Evolutionary conservation across 208 protist genomes (phyloP).

Genomic region (Leishmania lainsoni): DNA sequence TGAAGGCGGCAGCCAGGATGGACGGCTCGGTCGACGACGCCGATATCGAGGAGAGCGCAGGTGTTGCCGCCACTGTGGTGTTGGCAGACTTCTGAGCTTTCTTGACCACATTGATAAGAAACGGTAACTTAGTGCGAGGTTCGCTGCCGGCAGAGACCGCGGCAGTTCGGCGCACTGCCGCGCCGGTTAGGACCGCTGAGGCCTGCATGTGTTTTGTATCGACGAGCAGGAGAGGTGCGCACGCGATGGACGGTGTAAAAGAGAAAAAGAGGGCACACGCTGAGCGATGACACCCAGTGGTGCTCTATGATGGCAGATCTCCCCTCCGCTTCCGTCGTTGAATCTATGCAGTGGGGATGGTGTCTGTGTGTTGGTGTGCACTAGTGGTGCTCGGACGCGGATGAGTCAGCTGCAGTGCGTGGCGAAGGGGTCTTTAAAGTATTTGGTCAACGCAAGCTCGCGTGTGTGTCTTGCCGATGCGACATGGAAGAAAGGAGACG

Average conservation of each 20-base stretch:
- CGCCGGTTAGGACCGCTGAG: constrained; percentile 4
- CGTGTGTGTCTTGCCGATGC: neutral
- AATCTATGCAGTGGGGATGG: neutral
- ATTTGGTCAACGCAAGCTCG: neutral
- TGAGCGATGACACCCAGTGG: neutral
- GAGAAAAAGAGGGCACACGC: neutral
- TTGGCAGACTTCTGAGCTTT: constrained; percentile 38
- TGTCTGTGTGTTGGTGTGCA: neutral
- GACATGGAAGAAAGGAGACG: neutral
- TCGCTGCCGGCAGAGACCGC: constrained; percentile 27
- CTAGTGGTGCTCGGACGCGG: neutral
- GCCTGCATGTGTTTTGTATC: constrained; percentile 6
- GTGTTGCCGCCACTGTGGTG: constrained; percentile 20
- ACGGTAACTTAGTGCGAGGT: constrained; percentile 71
- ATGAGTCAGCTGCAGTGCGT: neutral
- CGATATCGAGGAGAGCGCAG: neutral
- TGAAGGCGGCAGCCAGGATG: constrained; percentile 39
- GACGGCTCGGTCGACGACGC: constrained; percentile 2
- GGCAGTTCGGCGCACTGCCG: constrained; percentile 9
- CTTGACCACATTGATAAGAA: constrained; percentile 73
- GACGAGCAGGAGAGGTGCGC: neutral
- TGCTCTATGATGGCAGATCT: neutral
- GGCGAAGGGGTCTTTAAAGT: neutral
- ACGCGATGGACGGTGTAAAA: neutral
- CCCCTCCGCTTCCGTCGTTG: neutral